phyloP scores from a whole-genome alignment of 1,284 basidiomycete species.

The Heterobasidion parviporum region DNA sequence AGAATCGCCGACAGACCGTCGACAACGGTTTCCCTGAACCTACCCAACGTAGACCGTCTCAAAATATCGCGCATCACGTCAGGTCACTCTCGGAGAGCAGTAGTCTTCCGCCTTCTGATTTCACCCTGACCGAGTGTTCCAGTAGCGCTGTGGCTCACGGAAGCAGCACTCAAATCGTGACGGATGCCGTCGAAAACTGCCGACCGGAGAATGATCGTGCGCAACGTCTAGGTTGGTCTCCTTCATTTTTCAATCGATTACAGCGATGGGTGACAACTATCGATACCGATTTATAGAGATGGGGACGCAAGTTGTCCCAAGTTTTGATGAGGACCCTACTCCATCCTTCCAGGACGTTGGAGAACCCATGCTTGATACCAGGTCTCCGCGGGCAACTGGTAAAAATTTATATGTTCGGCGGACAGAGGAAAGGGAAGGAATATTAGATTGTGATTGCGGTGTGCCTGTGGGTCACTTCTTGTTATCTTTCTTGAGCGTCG shows the following conservation, averaged over 20 bases:
- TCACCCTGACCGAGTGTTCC: conserved; percentile 5
- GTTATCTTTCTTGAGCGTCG: no score
- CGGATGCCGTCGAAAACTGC: conserved; percentile 29
- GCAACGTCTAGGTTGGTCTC: conserved; percentile 24
- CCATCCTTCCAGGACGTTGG: conserved; percentile 22
- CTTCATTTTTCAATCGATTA: background rate
- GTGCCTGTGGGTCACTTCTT: conserved; percentile 27
- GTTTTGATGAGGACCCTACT: conserved; percentile 24
- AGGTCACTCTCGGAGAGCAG: conserved; percentile 2
- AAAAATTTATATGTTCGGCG: background rate
- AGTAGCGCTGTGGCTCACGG: conserved; percentile 6
- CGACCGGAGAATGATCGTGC: conserved; percentile 27
- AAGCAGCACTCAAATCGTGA: conserved; percentile 34
- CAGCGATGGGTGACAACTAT: background rate
- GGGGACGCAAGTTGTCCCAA: conserved; percentile 32
- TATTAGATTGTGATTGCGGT: conserved; percentile 55
- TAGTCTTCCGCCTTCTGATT: conserved; percentile 31
- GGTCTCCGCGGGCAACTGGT: no score
- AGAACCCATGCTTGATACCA: background rate
- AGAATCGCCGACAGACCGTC: background rate
- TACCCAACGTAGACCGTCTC: background rate
- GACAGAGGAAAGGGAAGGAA: conserved; percentile 11
- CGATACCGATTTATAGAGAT: conserved; percentile 23
- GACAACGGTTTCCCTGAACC: conserved; percentile 2
- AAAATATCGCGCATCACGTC: background rate